Conservation (phyloP, 2,329 filamentous ascomycete genomes). For the Colletotrichum acutatum region DNA sequence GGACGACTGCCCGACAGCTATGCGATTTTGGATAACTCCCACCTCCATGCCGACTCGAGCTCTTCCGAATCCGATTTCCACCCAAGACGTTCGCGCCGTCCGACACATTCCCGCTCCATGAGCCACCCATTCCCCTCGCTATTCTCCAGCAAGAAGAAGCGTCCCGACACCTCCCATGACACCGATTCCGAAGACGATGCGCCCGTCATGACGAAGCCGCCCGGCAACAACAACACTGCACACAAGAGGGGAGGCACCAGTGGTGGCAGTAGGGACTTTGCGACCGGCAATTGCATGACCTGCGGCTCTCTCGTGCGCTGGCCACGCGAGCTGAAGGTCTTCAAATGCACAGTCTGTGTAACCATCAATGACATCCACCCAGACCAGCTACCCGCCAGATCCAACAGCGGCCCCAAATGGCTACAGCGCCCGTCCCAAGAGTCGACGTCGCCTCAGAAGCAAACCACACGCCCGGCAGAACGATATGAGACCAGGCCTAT, state of each 20-base stretch:
- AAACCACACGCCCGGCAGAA: conserved; percentile 17
- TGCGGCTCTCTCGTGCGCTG: conserved; percentile 85
- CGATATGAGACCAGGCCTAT: conserved; percentile 47
- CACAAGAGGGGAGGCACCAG: conserved; percentile 47
- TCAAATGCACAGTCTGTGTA: conserved; percentile 85
- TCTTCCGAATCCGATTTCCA: conserved; percentile 57
- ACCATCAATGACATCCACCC: conserved; percentile 80
- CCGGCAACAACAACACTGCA: conserved; percentile 40
- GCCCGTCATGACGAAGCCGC: conserved; percentile 39
- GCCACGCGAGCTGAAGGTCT: conserved; percentile 78
- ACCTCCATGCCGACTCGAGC: conserved; percentile 51
- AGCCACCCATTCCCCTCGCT: conserved; percentile 84
- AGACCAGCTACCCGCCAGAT: conserved; percentile 16
- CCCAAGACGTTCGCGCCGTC: conserved; percentile 40
- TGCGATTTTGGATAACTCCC: conserved; percentile 38
- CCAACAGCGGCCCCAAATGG: conserved; percentile 32
- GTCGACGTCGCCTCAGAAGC: conserved; percentile 30
- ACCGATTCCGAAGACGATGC: conserved; percentile 47
- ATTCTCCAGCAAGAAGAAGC: conserved; percentile 71
- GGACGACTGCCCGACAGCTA: conserved; percentile 38
- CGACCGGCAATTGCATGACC: conserved; percentile 83
- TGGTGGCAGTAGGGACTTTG: conserved; percentile 64
- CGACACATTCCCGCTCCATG: conserved; percentile 71
- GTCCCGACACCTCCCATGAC: conserved; percentile 51
- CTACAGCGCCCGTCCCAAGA: conserved; percentile 31